Evolutionary conservation across 1,284 basidiomycete genomes (phyloP).

Genomic region (Heterobasidion annosum): DNA sequence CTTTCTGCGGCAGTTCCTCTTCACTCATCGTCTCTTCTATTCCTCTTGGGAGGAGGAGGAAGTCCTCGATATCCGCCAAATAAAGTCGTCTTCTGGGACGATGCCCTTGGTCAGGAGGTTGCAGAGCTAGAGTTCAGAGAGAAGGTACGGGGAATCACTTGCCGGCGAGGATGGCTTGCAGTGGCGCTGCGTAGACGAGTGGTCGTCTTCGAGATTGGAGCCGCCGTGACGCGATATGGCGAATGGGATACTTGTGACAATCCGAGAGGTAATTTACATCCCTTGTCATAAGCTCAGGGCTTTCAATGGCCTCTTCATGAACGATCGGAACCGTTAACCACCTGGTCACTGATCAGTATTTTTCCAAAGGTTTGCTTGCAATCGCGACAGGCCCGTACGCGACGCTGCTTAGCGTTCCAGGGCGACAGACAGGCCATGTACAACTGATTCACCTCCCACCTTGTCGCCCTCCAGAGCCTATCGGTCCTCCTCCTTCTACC

Average conservation of each 20-base stretch:
- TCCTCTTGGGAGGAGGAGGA: slow-evolving; percentile 83
- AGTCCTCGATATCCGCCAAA: slow-evolving; percentile 92
- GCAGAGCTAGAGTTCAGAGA: slow-evolving; percentile 92
- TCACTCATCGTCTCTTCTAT: slow-evolving; percentile 79
- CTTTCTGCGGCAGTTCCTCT: slow-evolving; percentile 71
- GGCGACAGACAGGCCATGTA: slow-evolving; percentile 84
- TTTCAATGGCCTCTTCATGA: background rate
- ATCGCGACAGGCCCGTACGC: slow-evolving; percentile 72
- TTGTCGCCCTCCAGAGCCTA: slow-evolving; percentile 48
- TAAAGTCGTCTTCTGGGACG: slow-evolving; percentile 91
- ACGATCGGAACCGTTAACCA: background rate
- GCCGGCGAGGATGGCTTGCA: slow-evolving; percentile 74
- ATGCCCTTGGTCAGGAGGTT: slow-evolving; percentile 63
- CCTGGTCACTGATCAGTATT: background rate
- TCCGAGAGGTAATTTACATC: slow-evolving; percentile 53
- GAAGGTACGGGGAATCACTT: slow-evolving; percentile 73
- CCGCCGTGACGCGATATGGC: slow-evolving; percentile 49
- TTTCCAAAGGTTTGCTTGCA: slow-evolving; percentile 65
- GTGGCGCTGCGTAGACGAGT: slow-evolving; percentile 77
- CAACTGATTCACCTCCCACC: slow-evolving; percentile 84
- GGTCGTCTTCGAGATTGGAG: slow-evolving; percentile 69
- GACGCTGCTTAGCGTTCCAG: slow-evolving; percentile 81
- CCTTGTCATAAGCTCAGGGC: background rate
- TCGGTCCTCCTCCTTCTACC: slow-evolving; percentile 36
- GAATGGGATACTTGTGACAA: slow-evolving; percentile 93